Conservation (phyloP, 306 rosid species). For the Chamaecrista fasciculata region DNA sequence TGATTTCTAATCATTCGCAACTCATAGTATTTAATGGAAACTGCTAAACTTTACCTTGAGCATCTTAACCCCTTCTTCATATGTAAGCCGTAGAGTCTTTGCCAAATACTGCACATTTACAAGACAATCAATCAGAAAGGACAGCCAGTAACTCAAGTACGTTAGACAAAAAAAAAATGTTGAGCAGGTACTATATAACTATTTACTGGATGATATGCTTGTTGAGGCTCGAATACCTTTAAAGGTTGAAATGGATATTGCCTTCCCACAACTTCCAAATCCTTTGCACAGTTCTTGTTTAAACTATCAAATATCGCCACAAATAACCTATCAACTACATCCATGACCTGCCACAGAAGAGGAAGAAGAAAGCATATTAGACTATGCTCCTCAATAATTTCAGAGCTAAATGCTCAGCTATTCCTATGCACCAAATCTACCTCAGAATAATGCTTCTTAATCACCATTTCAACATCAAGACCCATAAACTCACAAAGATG, state of each 20-base stretch:
- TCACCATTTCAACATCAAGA: conserved; percentile 94
- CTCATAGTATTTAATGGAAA: not conserved
- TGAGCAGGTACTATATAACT: not conserved
- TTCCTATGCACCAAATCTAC: conserved; percentile 36
- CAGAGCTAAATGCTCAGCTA: conserved; percentile 7
- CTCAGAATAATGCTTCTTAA: conserved; percentile 77
- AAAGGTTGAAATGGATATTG: conserved; percentile 95
- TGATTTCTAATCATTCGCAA: not conserved
- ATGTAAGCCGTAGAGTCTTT: conserved; percentile 71
- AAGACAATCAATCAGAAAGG: conserved; percentile 23
- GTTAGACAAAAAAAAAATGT: not conserved
- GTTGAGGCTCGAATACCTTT: conserved; percentile 51
- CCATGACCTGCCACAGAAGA: conserved; percentile 74
- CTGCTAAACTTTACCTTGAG: conserved; percentile 58
- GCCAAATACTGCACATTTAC: conserved; percentile 70
- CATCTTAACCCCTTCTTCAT: conserved; percentile 93
- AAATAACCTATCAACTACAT: conserved; percentile 67
- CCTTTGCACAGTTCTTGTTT: conserved; percentile 61
- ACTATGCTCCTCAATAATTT: conserved; percentile 6
- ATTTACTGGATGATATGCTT: not conserved
- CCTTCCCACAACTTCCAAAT: conserved; percentile 67
- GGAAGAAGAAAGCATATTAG: no score
- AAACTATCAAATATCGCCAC: conserved; percentile 71
- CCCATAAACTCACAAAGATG: conserved; percentile 95
- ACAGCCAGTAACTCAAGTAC: not conserved